Evolutionary conservation across 1,139 yeast genomes (phyloP), one percentile per base, ranked within the genome.

Genomic region (Yamadazyma sp.): DNA sequence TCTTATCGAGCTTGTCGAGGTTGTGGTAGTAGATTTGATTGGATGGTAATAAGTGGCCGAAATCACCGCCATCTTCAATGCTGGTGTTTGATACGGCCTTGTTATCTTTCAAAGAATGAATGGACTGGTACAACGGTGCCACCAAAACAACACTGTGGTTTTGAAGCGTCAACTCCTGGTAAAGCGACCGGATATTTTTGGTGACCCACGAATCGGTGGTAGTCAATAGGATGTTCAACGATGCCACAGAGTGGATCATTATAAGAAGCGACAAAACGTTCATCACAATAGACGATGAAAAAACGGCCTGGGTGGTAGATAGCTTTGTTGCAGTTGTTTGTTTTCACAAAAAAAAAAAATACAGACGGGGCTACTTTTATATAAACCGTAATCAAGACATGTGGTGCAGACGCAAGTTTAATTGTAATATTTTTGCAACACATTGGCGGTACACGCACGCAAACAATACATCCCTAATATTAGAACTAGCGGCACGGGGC

Each of bases 161-260:
- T 10, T 58, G 54, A 7, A 51, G 54, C 26, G 42, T 44, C 23
- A 68, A 50, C 3, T 56, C 54, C 2, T 55, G 42, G 41, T 65
- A 59, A 37, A 68, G 51, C 32, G 49, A 53, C 17, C 73, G 50
- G 12, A 60, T 47, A 43, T 66, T 64, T 40, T 62, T 65, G 15
- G 68, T 56, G 6, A 64, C 73, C 74, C 74, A 68, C n/a, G 66
- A 60, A 45, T 68, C 71, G 5, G 66, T 55, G 30, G 67, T 53
- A n/a, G 71, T 50, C 15, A 68, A 40, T 15, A 67, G 44, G 20
- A 68, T 62, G 38, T 67, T 63, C 37, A 67, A 53, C 8, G 40
- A 38, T 11, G 26, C 10, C 11, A 33, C 40, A 8, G 17, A 15
- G 15, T 27, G 14, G 12, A 33, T 3, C 6, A 18, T 5, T 7